Evolutionary conservation across 2,329 filamentous ascomycete species (phyloP), one percentile per base, ranked within the genome.

Genomic region (Colletotrichum sp.): DNA sequence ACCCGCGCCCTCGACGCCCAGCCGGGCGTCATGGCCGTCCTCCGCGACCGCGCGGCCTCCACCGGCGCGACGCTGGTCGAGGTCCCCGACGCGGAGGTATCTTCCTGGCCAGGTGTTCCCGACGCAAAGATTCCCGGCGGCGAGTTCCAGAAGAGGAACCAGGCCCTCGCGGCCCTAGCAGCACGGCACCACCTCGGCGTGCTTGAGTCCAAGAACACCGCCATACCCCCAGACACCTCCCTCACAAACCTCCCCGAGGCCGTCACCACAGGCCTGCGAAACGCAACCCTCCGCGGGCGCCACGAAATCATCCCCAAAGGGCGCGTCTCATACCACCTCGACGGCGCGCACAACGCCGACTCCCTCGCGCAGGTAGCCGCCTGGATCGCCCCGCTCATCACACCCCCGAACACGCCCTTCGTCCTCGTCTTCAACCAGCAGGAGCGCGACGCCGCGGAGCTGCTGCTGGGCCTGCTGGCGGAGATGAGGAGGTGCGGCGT

Each of bases 321-420:
- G 4, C 81, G 81, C 3, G 87, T 98, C 7, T 89, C 89, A 18
- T 99, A 96, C 96, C 94, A 96, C 81, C 91, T 99, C 24, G 97
- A 99, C 82, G 96, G 97, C 10, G 97, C 96, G 4, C 97, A 99
- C 84, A 99, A 96, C 0, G 89, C 94, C 5, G 96, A 99, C 82
- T 98, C 96, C 82, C 93, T 99, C 71, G 91, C 94, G 78, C 90
- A 95, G 78, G 95, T 95, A 6, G 93, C 93, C 1, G 90, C 91
- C 77, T 98, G 96, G 96, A 99, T 98, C 81, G 91, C 92, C 5
- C 59, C 64, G 32, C n/a, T 68, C 9, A 10, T 68, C 26, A 10
- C 13, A 3, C 83, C 84, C 12, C 88, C 90, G 34, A 76, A 75
- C 64, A 81, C 80, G 83, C 55, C 80, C 5, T 62, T 75, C 63